Base-by-base conservation (phyloP, 176 grass and related monocot genomes). In the Carex pumila region DNA sequence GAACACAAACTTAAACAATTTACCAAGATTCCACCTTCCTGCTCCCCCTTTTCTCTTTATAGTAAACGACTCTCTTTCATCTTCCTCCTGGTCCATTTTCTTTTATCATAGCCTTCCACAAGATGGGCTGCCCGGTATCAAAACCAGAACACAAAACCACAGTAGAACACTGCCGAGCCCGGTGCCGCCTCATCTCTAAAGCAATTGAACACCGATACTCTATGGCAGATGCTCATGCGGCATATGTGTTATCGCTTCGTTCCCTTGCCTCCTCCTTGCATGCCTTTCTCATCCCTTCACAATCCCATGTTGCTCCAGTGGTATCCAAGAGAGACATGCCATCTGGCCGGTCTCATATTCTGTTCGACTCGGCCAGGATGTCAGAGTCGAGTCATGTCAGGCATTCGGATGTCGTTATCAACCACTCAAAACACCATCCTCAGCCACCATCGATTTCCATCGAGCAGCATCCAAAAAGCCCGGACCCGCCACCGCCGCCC, bases 1-100 rank as follows among this genome's bases (percentile, higher is more conserved):
- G 50, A 85, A 85, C 78, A 55, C n/a, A 78, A 86, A 70, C 43
- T 68, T 32, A 45, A 80, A 71, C 36, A 55, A 58, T 79, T 55
- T 25, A 65, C 85, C 61, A 86, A 86, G 85, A 66, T 86, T 80
- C 85, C 73, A 86, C 59, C 76, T 86, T 86, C 55, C 75, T 29
- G 21, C 73, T 66, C 50, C 31, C 39, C 19, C 54, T 59, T 60
- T 66, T 30, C 58, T 43, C 71, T 67, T 65, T 66, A 71, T 60
- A 84, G 58, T 58, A 19, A 55, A 22, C n/a, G 25, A 47, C 22
- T 79, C 21, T 32, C 36, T 61, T 53, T 64, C 52, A 0, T 39
- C 36, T 55, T 79, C 59, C 12, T 7, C 36, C 15, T 50, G 18
- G 15, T 66, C n/a, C 41, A 41, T 71, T 8, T 71, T 56, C 11